phyloP scores from a whole-genome alignment of 768 basidiomycete species.

The Lentinula detonsa region DNA sequence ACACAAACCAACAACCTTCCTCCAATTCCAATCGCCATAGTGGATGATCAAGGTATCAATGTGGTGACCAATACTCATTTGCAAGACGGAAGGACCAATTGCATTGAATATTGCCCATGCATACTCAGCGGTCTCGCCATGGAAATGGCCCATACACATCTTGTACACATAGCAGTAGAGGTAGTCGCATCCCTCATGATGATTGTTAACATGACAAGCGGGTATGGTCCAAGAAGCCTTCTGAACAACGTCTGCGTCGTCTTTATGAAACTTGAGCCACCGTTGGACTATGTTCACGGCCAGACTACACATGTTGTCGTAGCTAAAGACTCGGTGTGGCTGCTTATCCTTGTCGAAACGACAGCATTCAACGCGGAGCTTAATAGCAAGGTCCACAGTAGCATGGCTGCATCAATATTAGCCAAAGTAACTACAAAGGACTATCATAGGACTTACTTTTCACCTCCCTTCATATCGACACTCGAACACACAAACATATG shows the following conservation, averaged over 20 bases:
- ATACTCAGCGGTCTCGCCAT: neutral
- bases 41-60: neutral
- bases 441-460: neutral
- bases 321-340: neutral
- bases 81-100: neutral
- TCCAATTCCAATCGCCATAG: neutral
- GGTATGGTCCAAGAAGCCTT: neutral
- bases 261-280: neutral
- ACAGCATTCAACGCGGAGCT: neutral
- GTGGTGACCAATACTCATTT: neutral
- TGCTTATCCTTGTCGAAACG: neutral
- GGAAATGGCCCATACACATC: neutral
- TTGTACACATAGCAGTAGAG: neutral
- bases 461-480: neutral
- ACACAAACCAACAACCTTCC: neutral
- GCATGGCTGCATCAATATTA: neutral
- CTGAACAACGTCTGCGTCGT: neutral
- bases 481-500: slow-evolving; percentile 13
- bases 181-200: neutral
- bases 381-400: neutral
- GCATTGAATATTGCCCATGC: neutral
- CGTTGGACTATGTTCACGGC: neutral
- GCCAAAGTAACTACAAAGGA: neutral
- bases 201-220: neutral
- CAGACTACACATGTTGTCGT: neutral